Evolutionary conservation across 1,139 yeast species (phyloP).

Genomic region (Protomyces arabidopsidicola): DNA sequence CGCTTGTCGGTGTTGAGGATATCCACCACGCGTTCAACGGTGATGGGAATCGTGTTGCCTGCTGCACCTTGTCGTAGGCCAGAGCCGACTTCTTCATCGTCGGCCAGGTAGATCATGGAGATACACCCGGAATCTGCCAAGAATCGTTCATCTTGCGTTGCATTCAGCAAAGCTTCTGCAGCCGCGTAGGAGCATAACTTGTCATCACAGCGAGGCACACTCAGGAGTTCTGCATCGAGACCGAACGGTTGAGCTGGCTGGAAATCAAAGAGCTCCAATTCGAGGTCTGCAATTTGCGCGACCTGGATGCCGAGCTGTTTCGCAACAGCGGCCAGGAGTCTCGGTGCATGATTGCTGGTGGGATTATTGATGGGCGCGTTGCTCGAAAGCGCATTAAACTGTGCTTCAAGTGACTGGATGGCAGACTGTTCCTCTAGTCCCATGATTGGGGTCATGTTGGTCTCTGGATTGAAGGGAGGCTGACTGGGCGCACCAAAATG

Average conservation of each 20-base stretch:
- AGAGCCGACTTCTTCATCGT: slow-evolving; percentile 92
- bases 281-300: slow-evolving; percentile 75
- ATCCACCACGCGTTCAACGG: slow-evolving; percentile 61
- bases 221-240: slow-evolving; percentile 77
- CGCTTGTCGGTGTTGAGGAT: slow-evolving; percentile 51
- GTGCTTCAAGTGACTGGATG: slow-evolving; percentile 12
- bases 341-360: slow-evolving; percentile 63
- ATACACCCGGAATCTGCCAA: slow-evolving; percentile 63
- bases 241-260: slow-evolving; percentile 86
- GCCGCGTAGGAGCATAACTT: slow-evolving; percentile 86
- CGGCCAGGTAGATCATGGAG: slow-evolving; percentile 61
- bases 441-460: slow-evolving; percentile 82
- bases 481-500: slow-evolving; percentile 77
- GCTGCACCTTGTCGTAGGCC: slow-evolving; percentile 92
- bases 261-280: slow-evolving; percentile 75
- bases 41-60: slow-evolving; percentile 76
- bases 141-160: slow-evolving; percentile 49
- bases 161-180: slow-evolving; percentile 53
- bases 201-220: slow-evolving; percentile 88
- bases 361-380: slow-evolving; percentile 34
- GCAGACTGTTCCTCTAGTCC: slow-evolving; percentile 45
- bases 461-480: slow-evolving; percentile 79
- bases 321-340: slow-evolving; percentile 67
- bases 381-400: slow-evolving; percentile 10
- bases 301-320: slow-evolving; percentile 49